A percentile compares a stretch with the other conserved stretches of the same genome.
Evolutionary conservation across 163 green algal species (phyloP).

Genomic region (Trebouxiophyceae sp.): DNA sequence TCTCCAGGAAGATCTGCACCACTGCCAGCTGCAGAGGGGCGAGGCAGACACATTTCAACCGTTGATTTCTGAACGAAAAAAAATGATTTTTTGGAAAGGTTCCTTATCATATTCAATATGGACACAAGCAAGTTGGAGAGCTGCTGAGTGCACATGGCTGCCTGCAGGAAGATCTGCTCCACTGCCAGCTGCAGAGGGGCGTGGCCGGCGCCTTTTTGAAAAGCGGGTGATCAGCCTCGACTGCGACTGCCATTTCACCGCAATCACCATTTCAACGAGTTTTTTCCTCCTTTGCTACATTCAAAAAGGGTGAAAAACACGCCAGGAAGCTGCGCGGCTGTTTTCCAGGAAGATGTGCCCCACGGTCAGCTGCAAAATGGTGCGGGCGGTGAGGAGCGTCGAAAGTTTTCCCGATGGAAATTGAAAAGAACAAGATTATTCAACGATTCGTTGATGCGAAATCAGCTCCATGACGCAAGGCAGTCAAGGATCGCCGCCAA

Average conservation of each 20-base stretch:
- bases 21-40: constrained; percentile 41
- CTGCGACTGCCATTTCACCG: not conserved
- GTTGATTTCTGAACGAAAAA: not conserved
- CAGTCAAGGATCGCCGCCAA: not conserved
- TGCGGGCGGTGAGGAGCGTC: too few species aligned
- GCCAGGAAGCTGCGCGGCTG: not conserved
- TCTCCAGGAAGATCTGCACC: constrained; percentile 61
- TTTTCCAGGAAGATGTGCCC: constrained; percentile 68
- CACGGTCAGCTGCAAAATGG: constrained; percentile 44
- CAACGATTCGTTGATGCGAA: too few species aligned
- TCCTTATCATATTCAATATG: not conserved
- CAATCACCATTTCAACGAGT: not conserved
- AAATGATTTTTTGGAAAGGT: not conserved
- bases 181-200: constrained; percentile 41
- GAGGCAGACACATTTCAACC: not conserved
- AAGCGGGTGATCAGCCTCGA: too few species aligned
- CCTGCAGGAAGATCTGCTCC: constrained; percentile 67
- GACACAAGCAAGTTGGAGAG: not conserved
- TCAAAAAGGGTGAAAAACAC: not conserved
- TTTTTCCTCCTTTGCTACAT: not conserved
- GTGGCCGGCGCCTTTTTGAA: too few species aligned
- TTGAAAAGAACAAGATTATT: too few species aligned
- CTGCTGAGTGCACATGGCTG: constrained; percentile 6
- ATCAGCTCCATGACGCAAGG: too few species aligned
- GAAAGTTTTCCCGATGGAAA: too few species aligned